Conservation (phyloP, 2,329 filamentous ascomycete species). For the Fusarium succisae region DNA sequence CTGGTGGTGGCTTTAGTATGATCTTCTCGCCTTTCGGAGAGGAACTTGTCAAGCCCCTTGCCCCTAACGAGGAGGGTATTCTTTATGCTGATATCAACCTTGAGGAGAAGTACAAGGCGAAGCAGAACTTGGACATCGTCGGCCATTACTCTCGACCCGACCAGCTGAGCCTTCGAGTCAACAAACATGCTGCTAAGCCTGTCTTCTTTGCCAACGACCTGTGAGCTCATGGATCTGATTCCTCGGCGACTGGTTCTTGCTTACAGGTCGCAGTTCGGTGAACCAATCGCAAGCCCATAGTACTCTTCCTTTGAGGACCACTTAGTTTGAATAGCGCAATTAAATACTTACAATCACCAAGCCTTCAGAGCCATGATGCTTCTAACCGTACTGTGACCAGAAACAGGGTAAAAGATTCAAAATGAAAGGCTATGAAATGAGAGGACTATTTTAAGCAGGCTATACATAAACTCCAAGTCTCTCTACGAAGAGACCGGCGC, state of each 20-base stretch:
- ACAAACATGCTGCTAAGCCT: not conserved
- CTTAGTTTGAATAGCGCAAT: not conserved
- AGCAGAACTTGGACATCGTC: constrained; percentile 50
- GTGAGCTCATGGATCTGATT: not conserved
- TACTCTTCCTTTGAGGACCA: not conserved
- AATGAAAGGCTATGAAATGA: too few species aligned
- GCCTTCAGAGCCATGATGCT: too few species aligned
- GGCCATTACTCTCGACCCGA: constrained; percentile 50
- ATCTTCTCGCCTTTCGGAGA: constrained; percentile 46
- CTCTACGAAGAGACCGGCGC: not conserved
- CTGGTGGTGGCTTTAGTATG: constrained; percentile 40
- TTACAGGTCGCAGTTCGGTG: not conserved
- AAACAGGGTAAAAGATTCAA: accelerated
- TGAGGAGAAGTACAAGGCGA: constrained; percentile 15
- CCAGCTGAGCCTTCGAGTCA: constrained; percentile 46
- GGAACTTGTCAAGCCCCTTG: constrained; percentile 41
- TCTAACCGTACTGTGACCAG: not conserved
- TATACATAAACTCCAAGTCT: not conserved
- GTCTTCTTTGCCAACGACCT: constrained; percentile 8
- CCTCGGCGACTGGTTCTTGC: not conserved
- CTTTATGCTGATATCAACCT: constrained; percentile 52
- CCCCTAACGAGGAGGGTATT: constrained; percentile 46
- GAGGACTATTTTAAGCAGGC: too few species aligned
- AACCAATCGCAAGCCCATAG: not conserved
- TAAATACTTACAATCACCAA: not conserved